Conservation (phyloP, 1,139 yeast species). For the Pneumocystis carinii region DNA sequence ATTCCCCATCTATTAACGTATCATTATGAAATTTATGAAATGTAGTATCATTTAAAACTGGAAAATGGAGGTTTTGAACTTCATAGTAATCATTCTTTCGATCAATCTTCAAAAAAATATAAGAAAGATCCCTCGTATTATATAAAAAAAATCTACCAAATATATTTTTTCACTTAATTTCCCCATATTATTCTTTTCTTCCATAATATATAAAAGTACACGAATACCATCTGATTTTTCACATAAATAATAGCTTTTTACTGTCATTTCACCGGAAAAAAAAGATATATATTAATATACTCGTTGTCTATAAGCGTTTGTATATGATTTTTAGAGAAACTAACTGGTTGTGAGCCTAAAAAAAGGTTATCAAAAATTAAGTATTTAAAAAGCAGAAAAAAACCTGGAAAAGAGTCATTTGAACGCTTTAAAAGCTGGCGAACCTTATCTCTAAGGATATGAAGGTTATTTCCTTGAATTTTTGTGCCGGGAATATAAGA, state of each 20-base stretch:
- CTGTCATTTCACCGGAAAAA: neutral
- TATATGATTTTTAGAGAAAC: slow-evolving; percentile 60
- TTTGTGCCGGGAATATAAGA: slow-evolving; percentile 55
- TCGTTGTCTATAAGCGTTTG: slow-evolving; percentile 47
- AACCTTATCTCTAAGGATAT: slow-evolving; percentile 52
- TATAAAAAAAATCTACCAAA: slow-evolving; percentile 21
- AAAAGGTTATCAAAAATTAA: slow-evolving; percentile 26
- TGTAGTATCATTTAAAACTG: slow-evolving; percentile 34
- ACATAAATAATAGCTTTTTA: slow-evolving; percentile 57
- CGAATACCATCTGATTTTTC: slow-evolving; percentile 93
- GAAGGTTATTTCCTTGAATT: slow-evolving; percentile 57
- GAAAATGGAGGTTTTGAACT: slow-evolving; percentile 67
- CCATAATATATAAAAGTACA: slow-evolving; percentile 62
- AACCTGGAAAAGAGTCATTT: slow-evolving; percentile 15
- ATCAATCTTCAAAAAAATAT: slow-evolving; percentile 33
- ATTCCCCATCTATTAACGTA: slow-evolving; percentile 83
- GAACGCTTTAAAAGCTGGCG: slow-evolving; percentile 46
- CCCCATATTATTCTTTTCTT: slow-evolving; percentile 27
- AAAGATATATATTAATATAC: slow-evolving; percentile 14
- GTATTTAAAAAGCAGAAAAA: slow-evolving; percentile 2
- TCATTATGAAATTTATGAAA: slow-evolving; percentile 61
- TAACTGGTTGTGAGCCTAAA: slow-evolving; percentile 92
- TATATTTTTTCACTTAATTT: slow-evolving; percentile 45
- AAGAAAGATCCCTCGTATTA: neutral
- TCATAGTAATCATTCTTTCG: slow-evolving; percentile 75